These are phyloP conservation scores for Pascua sp. DNA, from an alignment of 1,284 basidiomycete species.

Conservation along the genomic window DNA sequence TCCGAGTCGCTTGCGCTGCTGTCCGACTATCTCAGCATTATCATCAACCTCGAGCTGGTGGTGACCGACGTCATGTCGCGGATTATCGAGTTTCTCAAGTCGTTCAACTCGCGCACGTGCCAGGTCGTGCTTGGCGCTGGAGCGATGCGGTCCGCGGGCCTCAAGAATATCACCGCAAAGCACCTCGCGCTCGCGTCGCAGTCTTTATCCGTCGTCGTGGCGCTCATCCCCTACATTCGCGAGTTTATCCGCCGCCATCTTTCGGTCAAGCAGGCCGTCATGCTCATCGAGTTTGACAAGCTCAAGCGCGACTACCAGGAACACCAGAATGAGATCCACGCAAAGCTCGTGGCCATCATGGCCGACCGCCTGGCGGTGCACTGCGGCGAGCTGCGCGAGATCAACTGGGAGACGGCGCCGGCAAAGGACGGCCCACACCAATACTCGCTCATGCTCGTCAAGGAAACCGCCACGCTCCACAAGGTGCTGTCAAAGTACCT, in stretches of 20 bases:
- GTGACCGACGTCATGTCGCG: conserved; percentile 92
- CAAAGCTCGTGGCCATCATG: conserved; percentile 98
- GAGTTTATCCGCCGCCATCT: conserved; percentile 91
- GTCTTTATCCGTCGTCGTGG: conserved; percentile 87
- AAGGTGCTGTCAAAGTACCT: conserved; percentile 94
- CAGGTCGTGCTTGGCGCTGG: conserved; percentile 97
- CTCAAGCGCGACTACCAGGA: conserved; percentile 97
- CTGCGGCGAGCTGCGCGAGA: conserved; percentile 57
- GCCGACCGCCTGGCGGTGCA: conserved; percentile 87
- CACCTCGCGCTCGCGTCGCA: conserved; percentile 95
- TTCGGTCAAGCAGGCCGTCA: conserved; percentile 86
- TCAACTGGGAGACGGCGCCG: conserved; percentile 69
- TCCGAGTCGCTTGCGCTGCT: conserved; percentile 71
- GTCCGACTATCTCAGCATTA: conserved; percentile 79
- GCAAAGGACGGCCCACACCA: conserved; percentile 54
- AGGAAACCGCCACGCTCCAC: conserved; percentile 93
- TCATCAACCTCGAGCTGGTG: conserved; percentile 81
- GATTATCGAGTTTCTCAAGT: conserved; percentile 91
- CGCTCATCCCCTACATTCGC: conserved; percentile 93
- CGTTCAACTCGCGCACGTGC: conserved; percentile 97
- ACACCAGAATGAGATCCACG: conserved; percentile 97
- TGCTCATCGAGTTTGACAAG: conserved; percentile 97
- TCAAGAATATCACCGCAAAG: conserved; percentile 98
- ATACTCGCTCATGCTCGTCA: conserved; percentile 88
- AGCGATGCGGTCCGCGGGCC: conserved; percentile 92